Base-by-base conservation (phyloP, 2,329 filamentous ascomycete genomes). In the Zymoseptoria crescenta region DNA sequence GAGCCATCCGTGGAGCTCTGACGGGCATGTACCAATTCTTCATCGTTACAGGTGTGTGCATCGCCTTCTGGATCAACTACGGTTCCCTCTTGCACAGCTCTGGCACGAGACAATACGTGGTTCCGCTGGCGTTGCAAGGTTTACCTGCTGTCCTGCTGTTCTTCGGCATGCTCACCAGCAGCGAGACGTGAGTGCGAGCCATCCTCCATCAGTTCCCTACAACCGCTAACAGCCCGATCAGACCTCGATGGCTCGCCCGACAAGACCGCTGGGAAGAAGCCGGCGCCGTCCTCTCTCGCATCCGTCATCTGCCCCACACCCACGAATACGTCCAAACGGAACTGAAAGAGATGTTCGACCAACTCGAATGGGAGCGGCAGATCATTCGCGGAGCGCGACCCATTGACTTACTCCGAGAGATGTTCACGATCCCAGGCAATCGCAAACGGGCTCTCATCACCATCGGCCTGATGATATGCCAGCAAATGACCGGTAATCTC, bases 311-410 rank as follows among this genome's bases (percentile, higher is more conserved):
- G 87, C 65, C 82, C 1, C 79, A 86, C 57, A 87, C 91, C n/a
- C 91, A 91, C 69, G 74, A 62, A 9, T 69, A 68, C 51, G 67
- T 69, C 13, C 65, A 64, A 30, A 54, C 58, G 3, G 86, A 91
- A 59, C 80, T 91, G 49, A 75, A 78, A 30, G 80, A 79, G 59
- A 91, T 92, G 70, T 82, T 83, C 61, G 76, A 78, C 16, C 81
- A 86, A 49, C 81, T 88, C n/a, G 81, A 88, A 62, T 83, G 86
- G 27, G 88, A 91, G 70, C 78, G 87, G 57, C 87, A 85, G 89
- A 79, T 91, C 51, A 75, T 78, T 27, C 80, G 81, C 70, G 87
- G 86, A 4, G 75, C 83, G 0, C 81, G 82, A 19, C 83, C 81
- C 75, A 70, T 82, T 0, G 87, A 87, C 3, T 77, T 86, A 50